These are phyloP conservation scores for Sarcomyxa edulis DNA, from an alignment of 768 basidiomycete species.

Conservation along the genomic window DNA sequence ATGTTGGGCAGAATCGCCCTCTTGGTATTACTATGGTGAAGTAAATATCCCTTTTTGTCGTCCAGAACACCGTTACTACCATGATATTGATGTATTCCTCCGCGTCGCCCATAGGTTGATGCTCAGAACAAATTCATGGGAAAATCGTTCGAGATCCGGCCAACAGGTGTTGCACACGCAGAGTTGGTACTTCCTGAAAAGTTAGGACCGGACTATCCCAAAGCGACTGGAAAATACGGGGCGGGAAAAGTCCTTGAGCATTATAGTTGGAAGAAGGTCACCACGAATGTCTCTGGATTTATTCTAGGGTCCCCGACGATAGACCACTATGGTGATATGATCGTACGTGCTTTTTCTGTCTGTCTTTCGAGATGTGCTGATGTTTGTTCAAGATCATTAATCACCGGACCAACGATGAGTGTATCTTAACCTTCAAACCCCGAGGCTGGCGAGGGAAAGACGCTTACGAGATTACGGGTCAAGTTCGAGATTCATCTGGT, in stretches of 20 bases:
- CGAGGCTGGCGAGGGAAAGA: slow-evolving; percentile 91
- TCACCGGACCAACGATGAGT: slow-evolving; percentile 85
- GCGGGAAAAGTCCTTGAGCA: slow-evolving; percentile 74
- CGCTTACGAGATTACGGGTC: slow-evolving; percentile 88
- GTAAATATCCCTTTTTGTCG: slow-evolving; percentile 25
- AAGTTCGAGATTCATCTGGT: slow-evolving; percentile 64
- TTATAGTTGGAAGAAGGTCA: slow-evolving; percentile 95
- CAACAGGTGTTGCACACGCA: slow-evolving; percentile 90
- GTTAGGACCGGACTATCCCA: slow-evolving; percentile 59
- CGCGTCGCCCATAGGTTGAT: slow-evolving; percentile 72
- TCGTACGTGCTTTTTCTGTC: slow-evolving; percentile 44
- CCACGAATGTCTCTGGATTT: slow-evolving; percentile 87
- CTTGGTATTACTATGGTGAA: slow-evolving; percentile 90
- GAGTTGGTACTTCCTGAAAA: slow-evolving; percentile 73
- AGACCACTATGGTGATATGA: slow-evolving; percentile 94
- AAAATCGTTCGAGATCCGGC: slow-evolving; percentile 92
- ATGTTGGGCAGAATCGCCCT: slow-evolving; percentile 88
- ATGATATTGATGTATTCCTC: background rate
- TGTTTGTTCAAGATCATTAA: slow-evolving; percentile 59
- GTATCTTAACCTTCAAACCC: slow-evolving; percentile 91
- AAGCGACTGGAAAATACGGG: slow-evolving; percentile 33
- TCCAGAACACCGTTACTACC: slow-evolving; percentile 1
- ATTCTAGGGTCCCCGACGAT: slow-evolving; percentile 86
- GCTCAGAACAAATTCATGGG: slow-evolving; percentile 97
- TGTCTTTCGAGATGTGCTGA: slow-evolving; percentile 6